A percentile compares a stretch with the other conserved stretches of the same genome.
Conservation (phyloP, 768 basidiomycete genomes). For the Suillus subluteus region DNA sequence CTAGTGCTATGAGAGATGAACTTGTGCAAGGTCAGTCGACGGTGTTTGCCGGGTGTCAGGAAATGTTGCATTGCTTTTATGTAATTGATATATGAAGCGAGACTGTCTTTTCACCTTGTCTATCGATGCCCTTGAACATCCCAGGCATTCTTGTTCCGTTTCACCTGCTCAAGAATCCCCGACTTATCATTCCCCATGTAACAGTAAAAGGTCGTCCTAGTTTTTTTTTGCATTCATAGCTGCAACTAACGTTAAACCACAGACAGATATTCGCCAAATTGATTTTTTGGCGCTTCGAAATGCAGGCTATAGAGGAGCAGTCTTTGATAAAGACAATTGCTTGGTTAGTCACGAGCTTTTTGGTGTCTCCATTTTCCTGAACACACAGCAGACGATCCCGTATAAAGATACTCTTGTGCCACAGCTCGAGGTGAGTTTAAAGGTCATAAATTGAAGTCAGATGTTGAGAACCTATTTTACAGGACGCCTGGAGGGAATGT, state of each 20-base stretch:
- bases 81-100: neutral
- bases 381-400: conserved; percentile 69
- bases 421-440: conserved; percentile 62
- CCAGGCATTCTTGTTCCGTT: conserved; percentile 71
- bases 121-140: conserved; percentile 71
- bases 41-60: conserved; percentile 3
- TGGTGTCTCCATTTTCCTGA: neutral
- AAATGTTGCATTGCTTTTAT: neutral
- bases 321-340: conserved; percentile 99
- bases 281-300: conserved; percentile 73
- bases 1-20: neutral
- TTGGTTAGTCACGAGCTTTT: conserved; percentile 55
- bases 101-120: neutral
- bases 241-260: conserved; percentile 23
- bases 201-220: conserved; percentile 60
- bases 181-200: conserved; percentile 68
- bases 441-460: neutral
- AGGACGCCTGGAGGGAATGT: conserved; percentile 81
- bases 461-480: conserved; percentile 6
- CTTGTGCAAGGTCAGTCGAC: neutral
- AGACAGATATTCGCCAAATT: conserved; percentile 85
- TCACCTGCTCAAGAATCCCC: conserved; percentile 69
- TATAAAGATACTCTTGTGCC: conserved; percentile 76
- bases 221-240: conserved; percentile 5
- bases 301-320: conserved; percentile 85